Conservation (phyloP, 2,329 filamentous ascomycete species). For the Botrytis aclada region DNA sequence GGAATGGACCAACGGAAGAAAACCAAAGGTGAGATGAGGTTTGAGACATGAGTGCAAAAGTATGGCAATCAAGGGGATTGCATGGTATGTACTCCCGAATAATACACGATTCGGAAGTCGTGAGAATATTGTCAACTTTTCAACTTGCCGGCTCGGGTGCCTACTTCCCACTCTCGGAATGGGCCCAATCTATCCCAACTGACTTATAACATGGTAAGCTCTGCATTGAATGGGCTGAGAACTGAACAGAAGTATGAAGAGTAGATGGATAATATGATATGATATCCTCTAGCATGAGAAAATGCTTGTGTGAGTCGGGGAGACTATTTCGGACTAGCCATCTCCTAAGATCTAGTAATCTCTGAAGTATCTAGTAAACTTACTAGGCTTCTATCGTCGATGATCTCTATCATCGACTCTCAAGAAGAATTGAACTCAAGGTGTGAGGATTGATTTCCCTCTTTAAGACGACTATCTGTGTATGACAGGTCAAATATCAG, state of each 20-base stretch:
- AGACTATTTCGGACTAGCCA: background rate
- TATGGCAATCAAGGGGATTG: background rate
- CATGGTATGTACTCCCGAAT: background rate
- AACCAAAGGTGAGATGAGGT: too few relatives aligned
- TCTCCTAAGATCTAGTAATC: background rate
- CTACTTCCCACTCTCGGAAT: background rate
- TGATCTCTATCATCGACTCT: background rate
- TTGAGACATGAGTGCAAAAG: background rate
- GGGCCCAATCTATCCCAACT: background rate
- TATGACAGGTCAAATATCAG: background rate
- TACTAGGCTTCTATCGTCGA: background rate
- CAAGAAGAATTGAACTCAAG: background rate
- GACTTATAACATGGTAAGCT: background rate
- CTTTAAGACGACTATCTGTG: background rate
- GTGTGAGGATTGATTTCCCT: background rate
- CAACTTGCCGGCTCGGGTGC: background rate
- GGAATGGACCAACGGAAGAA: background rate
- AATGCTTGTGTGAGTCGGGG: background rate
- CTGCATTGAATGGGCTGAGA: background rate
- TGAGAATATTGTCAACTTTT: background rate
- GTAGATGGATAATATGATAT: too few relatives aligned
- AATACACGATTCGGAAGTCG: too few relatives aligned
- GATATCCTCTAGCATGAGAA: too few relatives aligned
- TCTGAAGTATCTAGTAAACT: background rate
- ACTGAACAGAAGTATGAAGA: too few relatives aligned